phyloP scores from a whole-genome alignment of 169 alveolate genomes.

The Babesia caballi region DNA sequence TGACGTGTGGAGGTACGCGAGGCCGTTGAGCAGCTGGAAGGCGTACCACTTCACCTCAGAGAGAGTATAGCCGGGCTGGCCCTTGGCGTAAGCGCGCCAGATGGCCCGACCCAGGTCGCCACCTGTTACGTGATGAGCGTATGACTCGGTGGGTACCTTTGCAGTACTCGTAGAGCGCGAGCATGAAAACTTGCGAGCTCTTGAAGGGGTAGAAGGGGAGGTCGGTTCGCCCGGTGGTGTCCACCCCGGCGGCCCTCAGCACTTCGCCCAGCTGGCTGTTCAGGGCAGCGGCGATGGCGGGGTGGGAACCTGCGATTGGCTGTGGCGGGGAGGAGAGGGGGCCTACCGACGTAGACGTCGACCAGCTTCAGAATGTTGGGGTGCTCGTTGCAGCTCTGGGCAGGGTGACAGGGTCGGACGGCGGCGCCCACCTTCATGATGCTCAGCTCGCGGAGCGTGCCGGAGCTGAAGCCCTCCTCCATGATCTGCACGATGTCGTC shows the following conservation, averaged over 20 bases:
- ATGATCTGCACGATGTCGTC: slow-evolving; percentile 82
- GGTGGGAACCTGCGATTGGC: slow-evolving; percentile 41
- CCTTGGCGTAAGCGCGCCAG: slow-evolving; percentile 43
- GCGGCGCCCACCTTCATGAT: slow-evolving; percentile 70
- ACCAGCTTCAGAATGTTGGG: slow-evolving; percentile 73
- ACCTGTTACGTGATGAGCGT: slow-evolving; percentile 13
- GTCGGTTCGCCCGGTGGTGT: slow-evolving; percentile 20
- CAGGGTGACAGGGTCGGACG: neutral
- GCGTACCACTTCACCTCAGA: slow-evolving; percentile 83
- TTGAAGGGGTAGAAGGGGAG: slow-evolving; percentile 53
- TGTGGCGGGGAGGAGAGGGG: neutral
- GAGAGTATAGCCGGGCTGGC: slow-evolving; percentile 71
- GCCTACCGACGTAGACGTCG: slow-evolving; percentile 72
- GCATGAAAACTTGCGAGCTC: slow-evolving; percentile 71
- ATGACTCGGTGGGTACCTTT: slow-evolving; percentile 61
- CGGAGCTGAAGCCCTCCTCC: slow-evolving; percentile 85
- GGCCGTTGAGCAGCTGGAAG: slow-evolving; percentile 93
- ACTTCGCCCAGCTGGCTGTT: slow-evolving; percentile 40
- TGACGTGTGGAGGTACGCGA: slow-evolving; percentile 92
- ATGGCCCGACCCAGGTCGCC: slow-evolving; percentile 63
- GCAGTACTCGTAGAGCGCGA: slow-evolving; percentile 84
- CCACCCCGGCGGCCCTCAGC: slow-evolving; percentile 11
- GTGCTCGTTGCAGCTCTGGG: slow-evolving; percentile 71
- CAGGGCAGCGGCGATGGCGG: slow-evolving; percentile 27
- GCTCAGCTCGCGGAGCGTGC: slow-evolving; percentile 84